Evolutionary conservation across 768 basidiomycete genomes (phyloP), one percentile per base, ranked within the genome.

Genomic region (Phlebiopsis gigantea): DNA sequence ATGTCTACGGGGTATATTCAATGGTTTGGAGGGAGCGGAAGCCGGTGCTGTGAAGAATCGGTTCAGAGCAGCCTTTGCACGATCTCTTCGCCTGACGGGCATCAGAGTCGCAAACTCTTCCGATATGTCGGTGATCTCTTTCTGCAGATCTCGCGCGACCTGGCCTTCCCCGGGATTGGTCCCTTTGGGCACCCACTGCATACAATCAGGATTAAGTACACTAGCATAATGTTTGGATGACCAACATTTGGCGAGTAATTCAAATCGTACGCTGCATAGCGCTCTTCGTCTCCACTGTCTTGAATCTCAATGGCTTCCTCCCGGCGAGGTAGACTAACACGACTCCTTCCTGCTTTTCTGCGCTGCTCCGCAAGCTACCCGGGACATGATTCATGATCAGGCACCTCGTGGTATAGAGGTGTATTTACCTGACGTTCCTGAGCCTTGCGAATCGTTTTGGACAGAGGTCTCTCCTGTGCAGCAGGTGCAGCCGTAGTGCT

Each of bases 211-310:
- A 17, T 39, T 39, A 17, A 45, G 44, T 45, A 19, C 2, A 19
- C n/a, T n/a, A 19, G 44, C 5, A 45, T 10, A 45, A 45, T 6
- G 34, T 2, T n/a, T 12, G 2, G 34, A 17, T 2, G 34, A 53
- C 57, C 28, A 6, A 57, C 57, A 34, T 53, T 53, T 0, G 29
- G 12, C 15, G 29, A 21, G 19, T 46, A 19, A 21, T 57, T n/a
- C 1, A 57, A 15, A 22, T 53, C 57, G 9, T 46, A 39, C 7
- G 34, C 51, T 2, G 46, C 51, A 42, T 48, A 28, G 8, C 30
- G 21, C n/a, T 51, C 50, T 21, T 51, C 50, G 17, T 57, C 57
- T n/a, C 26, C 51, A 19, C 47, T 45, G n/a, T 39, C 49, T 9
- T 21, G 26, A 41, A 51, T 51, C 22, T 51, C 50, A 24, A 51